These are phyloP conservation scores for Penicillium sp. DNA, from an alignment of 2,329 filamentous ascomycete genomes.

Conservation along the genomic window DNA sequence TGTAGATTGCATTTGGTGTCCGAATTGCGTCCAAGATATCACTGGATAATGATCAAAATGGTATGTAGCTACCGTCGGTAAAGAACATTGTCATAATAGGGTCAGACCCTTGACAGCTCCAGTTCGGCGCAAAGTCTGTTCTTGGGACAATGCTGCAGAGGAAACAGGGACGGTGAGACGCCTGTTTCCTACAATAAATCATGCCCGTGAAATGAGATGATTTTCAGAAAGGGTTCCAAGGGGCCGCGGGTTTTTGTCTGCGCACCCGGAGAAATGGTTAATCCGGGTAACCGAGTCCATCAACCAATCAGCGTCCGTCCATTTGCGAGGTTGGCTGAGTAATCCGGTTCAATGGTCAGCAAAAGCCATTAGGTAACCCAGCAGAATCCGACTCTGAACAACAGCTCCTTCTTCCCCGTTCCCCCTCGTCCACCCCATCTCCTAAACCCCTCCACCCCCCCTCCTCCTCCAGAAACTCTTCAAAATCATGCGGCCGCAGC, in stretches of 20 bases:
- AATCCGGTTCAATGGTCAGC: constrained; percentile 29
- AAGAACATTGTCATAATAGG: constrained; percentile 66
- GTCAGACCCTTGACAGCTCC: constrained; percentile 61
- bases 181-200: constrained; percentile 68
- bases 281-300: constrained; percentile 42
- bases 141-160: constrained; percentile 67
- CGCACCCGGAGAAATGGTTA: constrained; percentile 32
- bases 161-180: constrained; percentile 54
- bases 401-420: constrained; percentile 28
- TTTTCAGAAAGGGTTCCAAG: constrained; percentile 33
- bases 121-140: constrained; percentile 65
- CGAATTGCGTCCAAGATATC: neutral
- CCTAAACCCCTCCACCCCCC: constrained; percentile 14
- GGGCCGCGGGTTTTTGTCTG: constrained; percentile 25
- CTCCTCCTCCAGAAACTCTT: constrained; percentile 19
- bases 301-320: constrained; percentile 41
- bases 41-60: neutral
- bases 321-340: constrained; percentile 41
- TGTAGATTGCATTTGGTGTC: neutral
- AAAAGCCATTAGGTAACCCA: constrained; percentile 32
- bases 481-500: constrained; percentile 66
- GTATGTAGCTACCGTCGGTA: constrained; percentile 68
- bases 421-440: constrained; percentile 20
- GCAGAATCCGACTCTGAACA: constrained; percentile 38
- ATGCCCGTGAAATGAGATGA: constrained; percentile 63